A percentile compares a stretch with the other conserved stretches of the same genome.
phyloP scores from a whole-genome alignment of 306 rosid genomes.

The Castanea sativa region DNA sequence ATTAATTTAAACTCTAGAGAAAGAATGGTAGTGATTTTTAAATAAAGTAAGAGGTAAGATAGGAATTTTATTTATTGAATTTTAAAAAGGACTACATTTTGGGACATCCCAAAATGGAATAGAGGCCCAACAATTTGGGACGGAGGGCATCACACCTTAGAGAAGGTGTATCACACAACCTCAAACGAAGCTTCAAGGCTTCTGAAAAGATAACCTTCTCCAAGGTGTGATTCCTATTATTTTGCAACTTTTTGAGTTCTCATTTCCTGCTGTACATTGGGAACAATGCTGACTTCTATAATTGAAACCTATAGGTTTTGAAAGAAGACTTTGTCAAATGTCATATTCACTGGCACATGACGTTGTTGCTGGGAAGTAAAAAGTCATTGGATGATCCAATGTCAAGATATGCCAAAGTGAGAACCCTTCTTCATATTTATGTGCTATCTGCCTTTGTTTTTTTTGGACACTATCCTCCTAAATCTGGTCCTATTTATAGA shows the following conservation, averaged over 20 bases:
- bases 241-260: not conserved
- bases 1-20: no score
- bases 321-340: slow-evolving; percentile 76
- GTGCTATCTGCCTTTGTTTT: not conserved
- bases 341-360: slow-evolving; percentile 64
- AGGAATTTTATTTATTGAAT: no score
- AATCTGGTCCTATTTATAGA: not conserved
- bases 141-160: no score
- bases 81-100: no score
- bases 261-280: slow-evolving; percentile 1
- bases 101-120: no score
- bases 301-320: slow-evolving; percentile 53
- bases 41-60: no score
- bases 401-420: slow-evolving; percentile 68
- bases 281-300: slow-evolving; percentile 9
- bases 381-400: slow-evolving; percentile 25
- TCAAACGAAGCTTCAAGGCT: no score
- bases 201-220: no score
- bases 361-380: slow-evolving; percentile 41
- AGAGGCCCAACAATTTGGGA: no score
- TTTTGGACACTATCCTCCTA: not conserved
- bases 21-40: no score
- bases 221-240: not conserved
- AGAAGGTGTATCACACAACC: no score
- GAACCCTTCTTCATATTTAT: slow-evolving; percentile 25